A percentile compares a stretch with the other conserved stretches of the same genome.
phyloP scores from a whole-genome alignment of 2,329 filamentous ascomycete genomes.

The Escovopsis sp. region DNA sequence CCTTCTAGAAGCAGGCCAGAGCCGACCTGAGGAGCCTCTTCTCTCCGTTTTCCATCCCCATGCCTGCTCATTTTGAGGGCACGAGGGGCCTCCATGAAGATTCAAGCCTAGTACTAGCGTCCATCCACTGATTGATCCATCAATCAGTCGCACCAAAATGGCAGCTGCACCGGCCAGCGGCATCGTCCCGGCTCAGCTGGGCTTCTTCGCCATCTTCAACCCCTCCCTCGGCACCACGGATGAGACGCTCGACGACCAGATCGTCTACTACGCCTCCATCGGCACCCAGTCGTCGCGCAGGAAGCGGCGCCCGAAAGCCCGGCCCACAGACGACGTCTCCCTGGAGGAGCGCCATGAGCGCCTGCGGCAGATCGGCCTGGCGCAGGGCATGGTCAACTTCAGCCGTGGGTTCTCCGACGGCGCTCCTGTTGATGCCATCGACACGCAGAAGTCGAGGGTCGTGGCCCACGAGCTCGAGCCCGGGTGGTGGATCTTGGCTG shows the following conservation, averaged over 20 bases:
- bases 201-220: constrained; percentile 91
- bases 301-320: constrained; percentile 26
- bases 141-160: constrained; percentile 8
- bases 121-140: not conserved
- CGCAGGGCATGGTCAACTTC: constrained; percentile 93
- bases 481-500: constrained; percentile 91
- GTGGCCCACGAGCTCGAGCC: constrained; percentile 75
- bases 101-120: too few species aligned
- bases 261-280: constrained; percentile 79
- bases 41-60: too few species aligned
- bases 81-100: too few species aligned
- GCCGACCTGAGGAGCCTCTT: too few species aligned
- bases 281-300: constrained; percentile 26
- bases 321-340: constrained; percentile 29
- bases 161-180: constrained; percentile 9
- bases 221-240: constrained; percentile 54
- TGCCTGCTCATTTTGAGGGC: too few species aligned
- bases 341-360: constrained; percentile 68
- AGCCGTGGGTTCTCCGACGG: constrained; percentile 73
- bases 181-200: constrained; percentile 58
- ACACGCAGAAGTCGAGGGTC: constrained; percentile 79
- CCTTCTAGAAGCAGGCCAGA: too few species aligned
- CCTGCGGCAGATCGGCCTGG: constrained; percentile 83
- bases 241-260: constrained; percentile 56
- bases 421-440: constrained; percentile 65